Percentiles rank a stretch among this genome's conserved stretches.
Evolutionary conservation across 768 basidiomycete genomes (phyloP).

Genomic region (Flagelloscypha sp.): DNA sequence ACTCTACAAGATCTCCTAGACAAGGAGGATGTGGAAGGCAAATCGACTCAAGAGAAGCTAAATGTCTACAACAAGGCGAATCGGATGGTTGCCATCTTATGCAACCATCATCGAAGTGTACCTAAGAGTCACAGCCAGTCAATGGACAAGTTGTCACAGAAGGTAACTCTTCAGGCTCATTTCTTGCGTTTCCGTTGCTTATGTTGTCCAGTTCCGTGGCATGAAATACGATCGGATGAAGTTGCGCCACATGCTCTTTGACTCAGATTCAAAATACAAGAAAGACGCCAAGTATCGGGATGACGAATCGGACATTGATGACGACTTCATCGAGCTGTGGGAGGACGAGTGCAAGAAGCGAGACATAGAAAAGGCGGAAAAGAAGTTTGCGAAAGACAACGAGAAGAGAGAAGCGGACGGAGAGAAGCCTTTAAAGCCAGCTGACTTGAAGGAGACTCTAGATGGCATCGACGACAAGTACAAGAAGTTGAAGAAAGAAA

Average conservation of each 20-base stretch:
- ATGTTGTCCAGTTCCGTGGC: slow-evolving; percentile 54
- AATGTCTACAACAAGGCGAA: slow-evolving; percentile 97
- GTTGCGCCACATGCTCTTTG: slow-evolving; percentile 80
- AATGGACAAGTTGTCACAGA: slow-evolving; percentile 91
- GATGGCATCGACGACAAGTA: slow-evolving; percentile 70
- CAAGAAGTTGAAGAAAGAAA: slow-evolving; percentile 66
- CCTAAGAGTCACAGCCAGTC: slow-evolving; percentile 89
- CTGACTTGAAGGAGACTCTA: slow-evolving; percentile 61
- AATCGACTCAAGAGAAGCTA: slow-evolving; percentile 88
- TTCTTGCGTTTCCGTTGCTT: slow-evolving; percentile 1
- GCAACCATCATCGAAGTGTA: slow-evolving; percentile 96
- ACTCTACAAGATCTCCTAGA: slow-evolving; percentile 92
- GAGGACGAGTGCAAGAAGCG: slow-evolving; percentile 72
- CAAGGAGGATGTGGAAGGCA: slow-evolving; percentile 35
- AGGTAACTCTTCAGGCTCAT: slow-evolving; percentile 40
- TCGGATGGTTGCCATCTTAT: slow-evolving; percentile 92
- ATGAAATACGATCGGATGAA: slow-evolving; percentile 98
- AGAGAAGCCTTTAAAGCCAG: slow-evolving; percentile 46
- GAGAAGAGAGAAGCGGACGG: slow-evolving; percentile 75
- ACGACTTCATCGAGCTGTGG: slow-evolving; percentile 77
- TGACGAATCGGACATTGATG: slow-evolving; percentile 90
- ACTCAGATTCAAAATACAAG: slow-evolving; percentile 68
- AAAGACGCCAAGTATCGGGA: slow-evolving; percentile 71
- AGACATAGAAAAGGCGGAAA: slow-evolving; percentile 83
- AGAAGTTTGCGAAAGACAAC: slow-evolving; percentile 93